phyloP scores from a whole-genome alignment of 1,139 yeast species.

The Kodamaea suecica region DNA sequence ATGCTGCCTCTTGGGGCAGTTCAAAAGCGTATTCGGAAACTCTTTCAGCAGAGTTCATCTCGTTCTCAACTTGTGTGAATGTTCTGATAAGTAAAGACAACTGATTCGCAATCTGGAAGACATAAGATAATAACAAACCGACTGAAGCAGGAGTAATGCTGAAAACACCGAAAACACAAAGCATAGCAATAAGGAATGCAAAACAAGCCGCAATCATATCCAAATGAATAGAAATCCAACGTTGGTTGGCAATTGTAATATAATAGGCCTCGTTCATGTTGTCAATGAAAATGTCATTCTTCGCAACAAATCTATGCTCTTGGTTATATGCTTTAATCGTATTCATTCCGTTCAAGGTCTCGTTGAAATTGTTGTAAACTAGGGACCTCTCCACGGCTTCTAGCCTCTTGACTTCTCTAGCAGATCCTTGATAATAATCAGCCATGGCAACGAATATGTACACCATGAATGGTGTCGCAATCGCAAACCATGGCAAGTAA shows the following conservation, averaged over 20 bases:
- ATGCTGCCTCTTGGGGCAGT: conserved; percentile 41
- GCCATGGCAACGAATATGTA: conserved; percentile 36
- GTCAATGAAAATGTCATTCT: conserved; percentile 51
- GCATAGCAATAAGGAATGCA: conserved; percentile 49
- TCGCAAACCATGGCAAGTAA: conserved; percentile 61
- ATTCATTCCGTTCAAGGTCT: conserved; percentile 65
- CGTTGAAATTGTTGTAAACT: conserved; percentile 76
- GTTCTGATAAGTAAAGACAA: conserved; percentile 50
- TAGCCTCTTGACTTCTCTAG: conserved; percentile 75
- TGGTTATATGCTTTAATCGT: conserved; percentile 64
- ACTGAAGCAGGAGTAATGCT: conserved; percentile 60
- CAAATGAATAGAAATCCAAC: conserved; percentile 72
- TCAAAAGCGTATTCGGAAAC: conserved; percentile 61
- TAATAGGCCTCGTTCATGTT: conserved; percentile 71
- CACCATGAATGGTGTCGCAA: conserved; percentile 43
- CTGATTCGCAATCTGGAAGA: conserved; percentile 47
- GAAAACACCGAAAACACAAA: conserved; percentile 65
- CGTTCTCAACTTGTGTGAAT: conserved; percentile 70
- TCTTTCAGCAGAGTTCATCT: conserved; percentile 85
- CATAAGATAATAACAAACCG: conserved; percentile 67
- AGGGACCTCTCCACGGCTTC: conserved; percentile 75
- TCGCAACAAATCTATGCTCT: conserved; percentile 47
- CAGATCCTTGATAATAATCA: conserved; percentile 63
- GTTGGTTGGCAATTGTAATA: conserved; percentile 63
- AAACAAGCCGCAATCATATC: conserved; percentile 42